Evolutionary conservation across 2,329 filamentous ascomycete species (phyloP), one percentile per base, ranked within the genome.

Genomic region (Zymoseptoria tritici): DNA sequence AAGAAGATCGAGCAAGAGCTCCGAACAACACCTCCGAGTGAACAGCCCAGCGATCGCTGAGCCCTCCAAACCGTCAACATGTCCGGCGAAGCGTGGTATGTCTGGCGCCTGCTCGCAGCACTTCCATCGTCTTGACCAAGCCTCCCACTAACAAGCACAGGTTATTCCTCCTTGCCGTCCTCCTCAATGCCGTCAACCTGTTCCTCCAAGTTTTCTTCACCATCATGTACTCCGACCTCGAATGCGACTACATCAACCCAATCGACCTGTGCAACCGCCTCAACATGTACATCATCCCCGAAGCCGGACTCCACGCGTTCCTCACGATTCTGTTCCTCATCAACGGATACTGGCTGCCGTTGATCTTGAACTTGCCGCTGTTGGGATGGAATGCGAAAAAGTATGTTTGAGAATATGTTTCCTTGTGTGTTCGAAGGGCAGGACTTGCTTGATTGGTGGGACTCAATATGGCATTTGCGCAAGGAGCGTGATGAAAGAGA

Each of bases 161-260:
- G 94, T 83, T 99, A 76, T 99, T 95, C 82, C 87, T 99, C 72
- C 84, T 99, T 79, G 88, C 93, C 79, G 95, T 99, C 78, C 85
- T 99, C 76, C 95, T 99, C 83, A 99, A 99, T 82, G 94, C 94
- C 81, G 92, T 99, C 85, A 99, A 99, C 83, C 85, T 99, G 74
- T 99, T 99, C 79, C 84, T 99, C 60, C 95, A 99, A 81, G 94
- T 99, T 71, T 99, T 99, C 85, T 99, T 99, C 82, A 99, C 94
- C 60, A 99, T 99, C 75, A 99, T 99, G 95, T 99, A 97, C 81
- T 96, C 91, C 78, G 94, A 99, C 83, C 80, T 99, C 72, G 94
- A 99, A 88, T 99, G 94, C 80, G 94, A 99, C 80, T 99, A 99
- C 80, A 99, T 99, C 81, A 99, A 99, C 82, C 94, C 94, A 52